Evolutionary conservation across 495 filamentous ascomycete genomes (phyloP).

Genomic region (Pyronema omphalodes): DNA sequence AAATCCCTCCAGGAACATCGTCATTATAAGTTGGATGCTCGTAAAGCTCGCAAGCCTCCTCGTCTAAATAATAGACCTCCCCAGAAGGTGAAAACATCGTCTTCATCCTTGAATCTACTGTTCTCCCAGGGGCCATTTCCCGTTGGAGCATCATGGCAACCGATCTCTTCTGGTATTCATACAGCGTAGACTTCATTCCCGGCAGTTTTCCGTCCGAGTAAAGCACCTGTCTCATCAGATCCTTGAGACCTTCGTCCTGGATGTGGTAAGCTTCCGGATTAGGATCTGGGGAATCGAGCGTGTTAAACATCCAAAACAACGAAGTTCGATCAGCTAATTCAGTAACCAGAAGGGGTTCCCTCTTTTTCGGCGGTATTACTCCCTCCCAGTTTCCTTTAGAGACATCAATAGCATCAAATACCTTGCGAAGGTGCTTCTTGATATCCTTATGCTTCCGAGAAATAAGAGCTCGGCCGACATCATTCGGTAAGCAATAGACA

Average conservation of each 20-base stretch:
- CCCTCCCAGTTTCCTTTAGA: conserved; percentile 40
- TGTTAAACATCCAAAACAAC: conserved; percentile 76
- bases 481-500: conserved; percentile 49
- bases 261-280: conserved; percentile 29
- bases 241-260: conserved; percentile 34
- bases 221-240: conserved; percentile 47
- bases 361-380: neutral
- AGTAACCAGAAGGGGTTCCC: neutral
- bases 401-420: conserved; percentile 40
- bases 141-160: conserved; percentile 74
- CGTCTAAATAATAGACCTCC: conserved; percentile 50
- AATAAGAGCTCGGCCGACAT: conserved; percentile 37
- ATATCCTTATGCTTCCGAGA: conserved; percentile 28
- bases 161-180: conserved; percentile 64
- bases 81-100: conserved; percentile 39
- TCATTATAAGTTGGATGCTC: conserved; percentile 53
- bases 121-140: conserved; percentile 44
- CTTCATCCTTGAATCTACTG: conserved; percentile 57
- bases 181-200: conserved; percentile 49
- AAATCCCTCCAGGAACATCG: conserved; percentile 54
- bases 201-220: conserved; percentile 28
- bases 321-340: conserved; percentile 35
- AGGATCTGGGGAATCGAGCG: conserved; percentile 52
- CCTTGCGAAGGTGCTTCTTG: conserved; percentile 29
- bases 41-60: conserved; percentile 40